phyloP scores from a whole-genome alignment of 371 early-diverging fungal genomes.

The Saksenaea oblongispora region DNA sequence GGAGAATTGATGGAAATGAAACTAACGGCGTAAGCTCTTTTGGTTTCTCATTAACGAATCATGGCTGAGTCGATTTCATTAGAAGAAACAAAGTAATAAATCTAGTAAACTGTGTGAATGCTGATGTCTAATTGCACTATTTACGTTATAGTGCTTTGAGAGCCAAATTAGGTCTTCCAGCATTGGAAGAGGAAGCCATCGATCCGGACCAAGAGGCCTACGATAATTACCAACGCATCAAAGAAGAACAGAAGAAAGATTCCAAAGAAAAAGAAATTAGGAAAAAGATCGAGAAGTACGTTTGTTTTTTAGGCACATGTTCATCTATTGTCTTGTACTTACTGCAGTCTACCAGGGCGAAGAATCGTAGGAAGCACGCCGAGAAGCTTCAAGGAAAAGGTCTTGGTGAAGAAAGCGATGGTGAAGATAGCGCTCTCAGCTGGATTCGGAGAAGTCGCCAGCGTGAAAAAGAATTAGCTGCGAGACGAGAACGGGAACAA shows the following conservation, averaged over 20 bases:
- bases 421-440: slow-evolving; percentile 54
- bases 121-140: background rate
- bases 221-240: slow-evolving; percentile 62
- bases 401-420: slow-evolving; percentile 70
- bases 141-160: slow-evolving; percentile 57
- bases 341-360: slow-evolving; percentile 41
- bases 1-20: too few relatives aligned
- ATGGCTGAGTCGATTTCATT: slow-evolving; percentile 55
- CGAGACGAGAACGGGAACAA: slow-evolving; percentile 47
- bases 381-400: slow-evolving; percentile 70
- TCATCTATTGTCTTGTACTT: background rate
- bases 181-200: slow-evolving; percentile 49
- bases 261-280: slow-evolving; percentile 50
- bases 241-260: slow-evolving; percentile 52
- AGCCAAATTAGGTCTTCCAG: slow-evolving; percentile 70
- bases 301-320: background rate
- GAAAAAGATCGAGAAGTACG: slow-evolving; percentile 59
- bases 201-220: slow-evolving; percentile 58
- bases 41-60: background rate
- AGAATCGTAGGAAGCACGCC: slow-evolving; percentile 57
- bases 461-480: slow-evolving; percentile 56
- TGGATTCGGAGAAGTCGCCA: slow-evolving; percentile 65
- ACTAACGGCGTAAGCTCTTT: too few relatives aligned
- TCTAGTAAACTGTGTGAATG: background rate
- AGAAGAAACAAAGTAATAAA: slow-evolving; percentile 65